A percentile compares a stretch with the other conserved stretches of the same genome.
phyloP scores from a whole-genome alignment of 2,329 filamentous ascomycete species.

The Colletotrichum caudatum region DNA sequence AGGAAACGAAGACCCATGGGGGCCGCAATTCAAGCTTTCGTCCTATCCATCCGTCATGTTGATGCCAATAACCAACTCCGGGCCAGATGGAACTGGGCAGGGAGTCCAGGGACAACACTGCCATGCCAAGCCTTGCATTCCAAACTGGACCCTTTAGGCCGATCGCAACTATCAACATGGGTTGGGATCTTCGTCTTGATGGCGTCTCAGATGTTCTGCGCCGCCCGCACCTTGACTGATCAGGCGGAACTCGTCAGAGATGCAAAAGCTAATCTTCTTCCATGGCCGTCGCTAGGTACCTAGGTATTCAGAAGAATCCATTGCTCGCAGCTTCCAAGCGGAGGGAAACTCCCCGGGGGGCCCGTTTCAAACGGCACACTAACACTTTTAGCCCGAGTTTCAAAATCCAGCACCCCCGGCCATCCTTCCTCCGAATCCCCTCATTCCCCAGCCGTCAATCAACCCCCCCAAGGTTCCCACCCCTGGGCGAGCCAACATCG shows the following conservation, averaged over 20 bases:
- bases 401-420: constrained; percentile 25
- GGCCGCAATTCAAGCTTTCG: not conserved
- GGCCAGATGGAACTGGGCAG: not conserved
- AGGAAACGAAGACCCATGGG: not conserved
- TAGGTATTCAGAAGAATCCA: not conserved
- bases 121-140: not conserved
- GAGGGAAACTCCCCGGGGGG: constrained; percentile 3
- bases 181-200: constrained; percentile 21
- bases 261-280: constrained; percentile 16
- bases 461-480: not conserved
- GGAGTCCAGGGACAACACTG: not conserved
- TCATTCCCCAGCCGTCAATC: constrained; percentile 11
- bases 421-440: constrained; percentile 23
- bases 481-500: constrained; percentile 12
- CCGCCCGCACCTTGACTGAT: constrained; percentile 31
- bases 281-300: not conserved
- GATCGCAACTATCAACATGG: constrained; percentile 22
- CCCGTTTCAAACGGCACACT: constrained; percentile 32
- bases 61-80: not conserved
- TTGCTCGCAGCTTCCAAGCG: constrained; percentile 8
- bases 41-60: not conserved
- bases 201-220: constrained; percentile 26
- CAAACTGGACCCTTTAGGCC: constrained; percentile 12
- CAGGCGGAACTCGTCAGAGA: not conserved
- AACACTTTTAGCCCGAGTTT: constrained; percentile 25